Evolutionary conservation across 2,329 filamentous ascomycete genomes (phyloP), one percentile per base, ranked within the genome.

Genomic region (Chrysosphaeria jannelii): DNA sequence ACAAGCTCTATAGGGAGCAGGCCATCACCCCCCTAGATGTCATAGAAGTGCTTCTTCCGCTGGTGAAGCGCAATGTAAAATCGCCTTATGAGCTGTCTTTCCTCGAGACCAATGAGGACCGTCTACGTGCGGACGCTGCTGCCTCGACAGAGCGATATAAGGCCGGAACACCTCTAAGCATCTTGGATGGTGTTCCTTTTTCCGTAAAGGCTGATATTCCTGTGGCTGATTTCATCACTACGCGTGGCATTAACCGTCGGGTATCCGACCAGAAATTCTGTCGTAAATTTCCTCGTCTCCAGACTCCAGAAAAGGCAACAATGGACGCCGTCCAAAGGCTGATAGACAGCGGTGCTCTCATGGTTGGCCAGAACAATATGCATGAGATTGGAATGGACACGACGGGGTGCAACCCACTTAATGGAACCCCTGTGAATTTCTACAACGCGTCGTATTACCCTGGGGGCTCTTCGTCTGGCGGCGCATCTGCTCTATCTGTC

Each of bases 201-300:
- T 70, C 67, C 0, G 59, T 85, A 34, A 89, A 90, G 44, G 76
- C 88, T 36, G 75, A 89, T 36, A 53, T 67, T 10, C 53, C 68
- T 31, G 48, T 78, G 15, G 51, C 60, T 31, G 74, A 70, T 9
- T 79, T 76, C 38, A 53, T 58, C 23, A 59, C 54, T 30, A 67
- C 61, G 25, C 44, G 57, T 22, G 75, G 70, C 12, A 64, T 67
- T 35, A 53, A 46, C 29, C 48, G 64, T 21, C 29, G 24, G 7
- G n/a, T n/a, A n/a, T 18, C 16, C 16, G 7, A 7, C 7, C 16
- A 18, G n/a, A 18, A 18, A n/a, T 31, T 33, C 25, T 52, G 68
- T 31, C 53, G 57, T 27, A 55, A 48, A 2, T 36, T 48, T 19
- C 40, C 45, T 3, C 50, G 42, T 32, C 59, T 53, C 55, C 52